A percentile compares a stretch with the other conserved stretches of the same genome.
phyloP scores from a whole-genome alignment of 2,329 filamentous ascomycete species.

The Graphilbum ipis-grandicollis region DNA sequence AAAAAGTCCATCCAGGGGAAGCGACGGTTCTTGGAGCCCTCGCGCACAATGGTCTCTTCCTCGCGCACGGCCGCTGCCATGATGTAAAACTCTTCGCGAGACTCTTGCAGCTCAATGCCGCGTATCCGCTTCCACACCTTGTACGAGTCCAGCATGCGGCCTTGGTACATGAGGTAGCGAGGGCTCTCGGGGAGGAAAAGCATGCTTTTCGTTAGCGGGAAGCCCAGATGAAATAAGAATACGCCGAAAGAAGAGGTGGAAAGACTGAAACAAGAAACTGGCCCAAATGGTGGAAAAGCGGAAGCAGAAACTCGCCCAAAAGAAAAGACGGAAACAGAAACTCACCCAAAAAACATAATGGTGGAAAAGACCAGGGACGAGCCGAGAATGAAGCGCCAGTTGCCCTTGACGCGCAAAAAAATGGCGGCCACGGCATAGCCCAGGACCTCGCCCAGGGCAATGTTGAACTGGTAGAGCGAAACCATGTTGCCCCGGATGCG shows the following conservation, averaged over 20 bases:
- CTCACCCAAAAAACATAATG: constrained; percentile 31
- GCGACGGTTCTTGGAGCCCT: constrained; percentile 32
- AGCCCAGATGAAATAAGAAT: background rate
- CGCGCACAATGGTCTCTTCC: constrained; percentile 34
- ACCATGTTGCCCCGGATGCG: constrained; percentile 54
- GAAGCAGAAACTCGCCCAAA: too few relatives aligned
- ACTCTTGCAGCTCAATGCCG: constrained; percentile 35
- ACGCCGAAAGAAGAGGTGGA: background rate
- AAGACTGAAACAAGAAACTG: background rate
- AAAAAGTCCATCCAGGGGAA: constrained; percentile 61
- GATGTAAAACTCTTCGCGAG: constrained; percentile 52
- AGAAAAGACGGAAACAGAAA: constrained; percentile 12
- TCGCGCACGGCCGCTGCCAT: constrained; percentile 47
- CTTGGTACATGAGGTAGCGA: constrained; percentile 54
- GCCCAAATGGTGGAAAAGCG: background rate
- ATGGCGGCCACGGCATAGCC: constrained; percentile 59
- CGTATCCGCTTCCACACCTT: constrained; percentile 59
- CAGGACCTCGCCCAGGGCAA: constrained; percentile 56
- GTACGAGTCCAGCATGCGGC: constrained; percentile 38
- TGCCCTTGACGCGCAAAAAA: constrained; percentile 50
- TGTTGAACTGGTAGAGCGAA: constrained; percentile 60
- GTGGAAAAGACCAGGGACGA: constrained; percentile 55
- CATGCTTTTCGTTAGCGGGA: constrained; percentile 25
- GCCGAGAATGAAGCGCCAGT: constrained; percentile 60
- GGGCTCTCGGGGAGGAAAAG: constrained; percentile 55